A percentile compares a stretch with the other conserved stretches of the same genome.
Evolutionary conservation across 1,139 yeast species (phyloP).

Genomic region (Yamadazyma kanchanaburiensis): DNA sequence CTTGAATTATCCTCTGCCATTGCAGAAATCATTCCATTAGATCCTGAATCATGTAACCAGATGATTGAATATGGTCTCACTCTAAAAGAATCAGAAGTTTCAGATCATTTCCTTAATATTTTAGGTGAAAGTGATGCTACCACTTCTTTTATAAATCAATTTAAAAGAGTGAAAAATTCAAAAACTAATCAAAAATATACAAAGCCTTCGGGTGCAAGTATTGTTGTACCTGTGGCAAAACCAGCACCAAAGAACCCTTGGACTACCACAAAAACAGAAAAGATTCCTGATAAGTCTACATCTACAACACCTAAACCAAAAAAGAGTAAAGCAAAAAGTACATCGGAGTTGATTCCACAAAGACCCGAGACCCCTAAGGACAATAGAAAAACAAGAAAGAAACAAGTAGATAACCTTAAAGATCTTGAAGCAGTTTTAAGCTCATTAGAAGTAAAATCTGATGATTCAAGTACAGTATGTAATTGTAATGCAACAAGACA

Average conservation of each 20-base stretch:
- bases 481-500: conserved; percentile 84
- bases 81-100: conserved; percentile 38
- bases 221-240: background rate
- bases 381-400: conserved; percentile 31
- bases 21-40: conserved; percentile 42
- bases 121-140: conserved; percentile 52
- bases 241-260: no score
- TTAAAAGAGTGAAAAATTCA: conserved; percentile 16
- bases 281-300: background rate
- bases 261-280: background rate
- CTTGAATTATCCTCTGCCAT: conserved; percentile 10
- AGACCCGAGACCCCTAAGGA: conserved; percentile 17
- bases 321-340: conserved; percentile 10
- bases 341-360: conserved; percentile 19
- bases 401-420: conserved; percentile 48
- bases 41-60: conserved; percentile 25
- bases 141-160: conserved; percentile 33
- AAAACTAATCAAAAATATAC: conserved; percentile 9
- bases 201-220: background rate
- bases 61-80: conserved; percentile 48
- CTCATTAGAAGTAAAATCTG: conserved; percentile 28
- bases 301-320: background rate
- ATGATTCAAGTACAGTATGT: conserved; percentile 40
- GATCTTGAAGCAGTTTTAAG: conserved; percentile 50
- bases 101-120: conserved; percentile 47